phyloP scores from a whole-genome alignment of 2,329 filamentous ascomycete genomes.

The Claviceps spartinae region DNA sequence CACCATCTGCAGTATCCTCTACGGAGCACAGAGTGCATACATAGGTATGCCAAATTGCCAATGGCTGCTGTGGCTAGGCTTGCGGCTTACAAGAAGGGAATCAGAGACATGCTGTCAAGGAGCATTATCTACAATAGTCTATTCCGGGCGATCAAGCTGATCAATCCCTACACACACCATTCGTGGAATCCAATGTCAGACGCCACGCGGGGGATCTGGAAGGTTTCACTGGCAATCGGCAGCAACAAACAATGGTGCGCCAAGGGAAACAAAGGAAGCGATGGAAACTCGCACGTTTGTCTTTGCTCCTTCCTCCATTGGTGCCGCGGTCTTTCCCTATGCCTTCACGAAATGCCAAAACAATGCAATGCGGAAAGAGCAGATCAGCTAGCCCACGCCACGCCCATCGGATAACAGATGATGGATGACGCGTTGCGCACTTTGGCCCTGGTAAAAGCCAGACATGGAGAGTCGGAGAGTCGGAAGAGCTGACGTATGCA shows the following conservation, averaged over 20 bases:
- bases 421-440: constrained; percentile 1
- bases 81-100: neutral
- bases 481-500: too few species aligned
- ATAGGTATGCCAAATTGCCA: too few species aligned
- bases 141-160: neutral
- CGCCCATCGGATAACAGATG: too few species aligned
- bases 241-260: neutral
- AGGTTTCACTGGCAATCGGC: neutral
- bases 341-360: neutral
- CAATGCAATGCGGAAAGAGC: neutral
- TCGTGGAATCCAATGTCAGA: neutral
- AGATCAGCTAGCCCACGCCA: neutral
- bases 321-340: neutral
- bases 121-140: neutral
- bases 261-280: neutral
- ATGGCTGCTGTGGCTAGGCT: neutral
- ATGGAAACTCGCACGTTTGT: neutral
- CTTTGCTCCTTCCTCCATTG: neutral
- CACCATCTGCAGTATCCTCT: neutral
- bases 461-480: too few species aligned
- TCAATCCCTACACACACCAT: neutral
- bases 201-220: neutral
- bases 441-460: neutral
- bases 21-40: too few species aligned
- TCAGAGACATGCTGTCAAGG: neutral